Evolutionary conservation across 2,329 filamentous ascomycete species (phyloP).

Genomic region (Aureobasidium subglaciale): DNA sequence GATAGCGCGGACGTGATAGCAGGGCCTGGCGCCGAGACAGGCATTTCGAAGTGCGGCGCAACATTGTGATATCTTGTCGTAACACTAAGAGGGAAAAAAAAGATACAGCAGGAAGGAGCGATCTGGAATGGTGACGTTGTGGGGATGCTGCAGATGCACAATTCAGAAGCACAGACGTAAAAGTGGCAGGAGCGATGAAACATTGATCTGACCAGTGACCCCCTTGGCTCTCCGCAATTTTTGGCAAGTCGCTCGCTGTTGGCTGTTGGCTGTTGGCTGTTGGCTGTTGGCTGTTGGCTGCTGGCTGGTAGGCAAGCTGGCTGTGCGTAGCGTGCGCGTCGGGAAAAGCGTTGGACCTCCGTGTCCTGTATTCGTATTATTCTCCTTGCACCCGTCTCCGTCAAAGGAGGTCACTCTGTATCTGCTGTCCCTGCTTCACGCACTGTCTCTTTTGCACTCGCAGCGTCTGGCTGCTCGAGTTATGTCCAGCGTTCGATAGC

Average conservation of each 20-base stretch:
- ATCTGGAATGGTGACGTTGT: conserved; percentile 9
- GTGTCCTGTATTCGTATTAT: conserved; percentile 5
- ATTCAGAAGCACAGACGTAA: conserved; percentile 1
- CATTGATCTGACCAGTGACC: too few species aligned
- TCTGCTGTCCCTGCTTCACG: background rate
- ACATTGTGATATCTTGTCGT: background rate
- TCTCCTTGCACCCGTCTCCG: too few species aligned
- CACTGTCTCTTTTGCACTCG: background rate
- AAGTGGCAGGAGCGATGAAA: too few species aligned
- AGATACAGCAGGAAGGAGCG: background rate
- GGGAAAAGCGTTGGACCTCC: conserved; percentile 14
- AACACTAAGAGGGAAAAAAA: too few species aligned
- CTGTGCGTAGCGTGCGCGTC: conserved; percentile 1
- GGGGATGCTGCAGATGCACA: background rate
- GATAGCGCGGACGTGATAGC: background rate
- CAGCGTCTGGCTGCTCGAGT: background rate
- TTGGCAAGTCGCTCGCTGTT: background rate
- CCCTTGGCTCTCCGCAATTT: conserved; percentile 9
- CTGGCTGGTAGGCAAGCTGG: background rate
- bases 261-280: background rate
- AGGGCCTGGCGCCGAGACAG: background rate
- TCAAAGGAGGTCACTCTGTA: background rate
- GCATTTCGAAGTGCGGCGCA: conserved; percentile 4
- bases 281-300: background rate
- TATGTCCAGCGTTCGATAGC: conserved; percentile 7